These are phyloP conservation scores for Diatrype stigma DNA, from an alignment of 2,329 filamentous ascomycete genomes.

Conservation along the genomic window DNA sequence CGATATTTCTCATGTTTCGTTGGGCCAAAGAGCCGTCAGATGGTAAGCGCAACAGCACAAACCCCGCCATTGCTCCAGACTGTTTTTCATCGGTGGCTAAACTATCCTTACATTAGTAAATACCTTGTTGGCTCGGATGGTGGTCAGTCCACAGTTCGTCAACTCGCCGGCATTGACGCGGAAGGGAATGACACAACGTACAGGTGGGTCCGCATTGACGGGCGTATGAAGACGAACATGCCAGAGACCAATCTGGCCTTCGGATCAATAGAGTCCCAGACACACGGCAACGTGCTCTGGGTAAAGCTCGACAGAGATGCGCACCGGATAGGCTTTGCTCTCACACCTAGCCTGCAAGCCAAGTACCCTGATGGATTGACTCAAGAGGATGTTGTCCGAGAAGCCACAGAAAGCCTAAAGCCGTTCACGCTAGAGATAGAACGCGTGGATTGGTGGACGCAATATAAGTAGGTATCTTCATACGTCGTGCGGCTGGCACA, in stretches of 20 bases:
- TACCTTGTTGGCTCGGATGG: constrained; percentile 13
- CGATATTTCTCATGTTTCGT: not conserved
- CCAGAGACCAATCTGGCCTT: constrained; percentile 2
- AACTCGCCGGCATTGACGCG: constrained; percentile 3
- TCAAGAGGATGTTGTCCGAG: constrained; percentile 1
- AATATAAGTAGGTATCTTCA: constrained; percentile 64
- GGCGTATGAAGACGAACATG: constrained; percentile 8
- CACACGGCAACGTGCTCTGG: constrained; percentile 7
- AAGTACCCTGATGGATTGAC: constrained; percentile 4
- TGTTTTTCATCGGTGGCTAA: not conserved
- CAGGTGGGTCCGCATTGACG: constrained; percentile 9
- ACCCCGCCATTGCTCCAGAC: not conserved
- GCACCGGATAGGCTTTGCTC: constrained; percentile 6
- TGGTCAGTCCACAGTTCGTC: constrained; percentile 6
- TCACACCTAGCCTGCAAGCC: constrained; percentile 2
- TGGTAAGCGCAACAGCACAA: not conserved
- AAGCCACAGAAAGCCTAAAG: constrained; percentile 1
- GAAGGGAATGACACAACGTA: constrained; percentile 2
- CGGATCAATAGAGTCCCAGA: constrained; percentile 2
- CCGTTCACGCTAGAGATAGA: constrained; percentile 6
- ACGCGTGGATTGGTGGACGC: constrained; percentile 21
- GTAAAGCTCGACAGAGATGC: constrained; percentile 3
- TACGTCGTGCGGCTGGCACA: not conserved
- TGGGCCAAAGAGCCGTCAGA: not conserved
- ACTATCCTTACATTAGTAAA: constrained; percentile 1